These are phyloP conservation scores for Starmerella bombicola DNA, from an alignment of 805 yeast species.

Conservation along the genomic window DNA sequence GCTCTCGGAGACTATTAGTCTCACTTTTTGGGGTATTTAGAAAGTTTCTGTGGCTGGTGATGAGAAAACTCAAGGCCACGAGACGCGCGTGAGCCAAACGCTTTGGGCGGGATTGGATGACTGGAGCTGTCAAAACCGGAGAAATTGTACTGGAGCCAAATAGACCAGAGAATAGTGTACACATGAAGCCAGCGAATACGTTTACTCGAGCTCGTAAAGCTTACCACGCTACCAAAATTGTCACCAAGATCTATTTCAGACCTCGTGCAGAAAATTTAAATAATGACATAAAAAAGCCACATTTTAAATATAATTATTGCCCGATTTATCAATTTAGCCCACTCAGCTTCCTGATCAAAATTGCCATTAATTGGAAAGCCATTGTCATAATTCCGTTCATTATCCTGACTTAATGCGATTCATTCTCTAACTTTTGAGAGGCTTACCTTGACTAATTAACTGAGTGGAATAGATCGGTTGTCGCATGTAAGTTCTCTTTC, in stretches of 20 bases:
- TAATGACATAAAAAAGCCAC: too few relatives aligned
- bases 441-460: too few relatives aligned
- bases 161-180: neutral
- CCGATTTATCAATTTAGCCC: too few relatives aligned
- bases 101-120: neutral
- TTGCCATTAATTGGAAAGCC: too few relatives aligned
- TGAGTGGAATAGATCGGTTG: too few relatives aligned
- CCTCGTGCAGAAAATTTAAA: too few relatives aligned
- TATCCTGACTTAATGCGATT: too few relatives aligned
- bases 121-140: conserved; percentile 1
- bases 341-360: too few relatives aligned
- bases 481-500: too few relatives aligned
- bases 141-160: conserved; percentile 3
- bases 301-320: too few relatives aligned
- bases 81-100: neutral
- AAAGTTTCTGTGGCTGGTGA: conserved; percentile 1
- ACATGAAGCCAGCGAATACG: neutral
- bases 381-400: too few relatives aligned
- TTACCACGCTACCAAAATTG: conserved; percentile 1
- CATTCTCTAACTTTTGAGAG: too few relatives aligned
- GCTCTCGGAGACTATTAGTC: neutral
- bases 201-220: conserved; percentile 3
- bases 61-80: neutral
- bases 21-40: conserved; percentile 8
- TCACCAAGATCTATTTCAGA: neutral